A percentile compares a stretch with the other conserved stretches of the same genome.
These are phyloP conservation scores for Rhodotorula kratochvilovae DNA, from an alignment of 768 basidiomycete genomes.

Conservation along the genomic window DNA sequence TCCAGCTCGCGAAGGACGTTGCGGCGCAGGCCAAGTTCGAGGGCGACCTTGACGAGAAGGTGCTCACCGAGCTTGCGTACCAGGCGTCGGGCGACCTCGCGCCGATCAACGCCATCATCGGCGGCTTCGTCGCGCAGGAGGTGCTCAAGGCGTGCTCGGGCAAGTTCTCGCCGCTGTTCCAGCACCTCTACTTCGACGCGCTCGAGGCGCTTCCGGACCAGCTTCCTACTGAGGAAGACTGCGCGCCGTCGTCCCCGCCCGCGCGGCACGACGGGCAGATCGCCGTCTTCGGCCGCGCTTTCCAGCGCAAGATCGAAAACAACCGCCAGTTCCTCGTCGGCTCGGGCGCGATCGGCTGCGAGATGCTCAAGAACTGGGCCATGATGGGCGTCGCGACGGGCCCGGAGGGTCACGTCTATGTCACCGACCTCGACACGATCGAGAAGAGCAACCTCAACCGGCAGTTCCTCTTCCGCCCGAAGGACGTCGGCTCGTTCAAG, in stretches of 20 bases:
- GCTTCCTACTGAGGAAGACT: slow-evolving; percentile 64
- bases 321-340: slow-evolving; percentile 95
- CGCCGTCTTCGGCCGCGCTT: slow-evolving; percentile 86
- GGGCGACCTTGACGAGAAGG: slow-evolving; percentile 64
- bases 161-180: slow-evolving; percentile 95
- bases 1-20: slow-evolving; percentile 72
- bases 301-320: slow-evolving; percentile 86
- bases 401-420: slow-evolving; percentile 71
- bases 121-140: slow-evolving; percentile 97
- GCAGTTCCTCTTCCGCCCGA: slow-evolving; percentile 94
- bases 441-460: slow-evolving; percentile 98
- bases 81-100: slow-evolving; percentile 87
- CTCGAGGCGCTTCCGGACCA: slow-evolving; percentile 81
- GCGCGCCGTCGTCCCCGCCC: slow-evolving; percentile 61
- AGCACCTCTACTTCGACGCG: slow-evolving; percentile 94
- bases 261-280: slow-evolving; percentile 91
- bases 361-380: slow-evolving; percentile 99
- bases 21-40: slow-evolving; percentile 54
- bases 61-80: slow-evolving; percentile 76
- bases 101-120: slow-evolving; percentile 86
- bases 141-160: slow-evolving; percentile 93
- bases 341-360: slow-evolving; percentile 97
- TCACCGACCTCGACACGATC: slow-evolving; percentile 96
- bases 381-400: slow-evolving; percentile 93
- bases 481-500: slow-evolving; percentile 96